These are phyloP conservation scores for Puccinia brachypodii DNA, from an alignment of 1,284 basidiomycete genomes.

Conservation along the genomic window DNA sequence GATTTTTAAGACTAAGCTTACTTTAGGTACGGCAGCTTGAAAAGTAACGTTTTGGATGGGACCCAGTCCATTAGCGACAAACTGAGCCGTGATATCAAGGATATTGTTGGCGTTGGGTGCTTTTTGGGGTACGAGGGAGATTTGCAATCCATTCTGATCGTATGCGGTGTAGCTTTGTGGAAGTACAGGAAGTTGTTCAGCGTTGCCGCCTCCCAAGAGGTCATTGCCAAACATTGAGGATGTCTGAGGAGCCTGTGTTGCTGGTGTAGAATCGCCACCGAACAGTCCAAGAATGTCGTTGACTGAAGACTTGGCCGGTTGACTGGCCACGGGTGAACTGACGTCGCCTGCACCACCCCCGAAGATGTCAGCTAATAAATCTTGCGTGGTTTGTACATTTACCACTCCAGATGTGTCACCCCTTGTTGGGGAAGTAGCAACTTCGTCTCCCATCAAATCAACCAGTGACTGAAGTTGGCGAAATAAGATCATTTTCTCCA, in stretches of 20 bases:
- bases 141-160: constrained; percentile 82
- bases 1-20: constrained; percentile 57
- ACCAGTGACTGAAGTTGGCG: constrained; percentile 60
- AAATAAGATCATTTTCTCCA: constrained; percentile 14
- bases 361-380: constrained; percentile 91
- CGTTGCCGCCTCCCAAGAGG: constrained; percentile 6
- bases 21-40: constrained; percentile 97
- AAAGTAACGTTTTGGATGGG: constrained; percentile 73
- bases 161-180: constrained; percentile 77
- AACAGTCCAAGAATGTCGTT: constrained; percentile 92
- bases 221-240: constrained; percentile 48
- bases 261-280: constrained; percentile 61
- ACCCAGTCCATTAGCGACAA: constrained; percentile 68
- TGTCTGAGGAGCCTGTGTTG: constrained; percentile 56
- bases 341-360: constrained; percentile 62
- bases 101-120: constrained; percentile 76
- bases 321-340: constrained; percentile 60
- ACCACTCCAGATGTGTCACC: constrained; percentile 54
- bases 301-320: constrained; percentile 64
- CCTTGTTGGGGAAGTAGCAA: constrained; percentile 57
- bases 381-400: constrained; percentile 72
- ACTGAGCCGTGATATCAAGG: constrained; percentile 84
- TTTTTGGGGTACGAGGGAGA: constrained; percentile 83
- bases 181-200: constrained; percentile 26
- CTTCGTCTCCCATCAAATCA: constrained; percentile 76